These are phyloP conservation scores for Coemansia sp. DNA, from an alignment of 192 early-diverging fungal genomes.

Conservation along the genomic window DNA sequence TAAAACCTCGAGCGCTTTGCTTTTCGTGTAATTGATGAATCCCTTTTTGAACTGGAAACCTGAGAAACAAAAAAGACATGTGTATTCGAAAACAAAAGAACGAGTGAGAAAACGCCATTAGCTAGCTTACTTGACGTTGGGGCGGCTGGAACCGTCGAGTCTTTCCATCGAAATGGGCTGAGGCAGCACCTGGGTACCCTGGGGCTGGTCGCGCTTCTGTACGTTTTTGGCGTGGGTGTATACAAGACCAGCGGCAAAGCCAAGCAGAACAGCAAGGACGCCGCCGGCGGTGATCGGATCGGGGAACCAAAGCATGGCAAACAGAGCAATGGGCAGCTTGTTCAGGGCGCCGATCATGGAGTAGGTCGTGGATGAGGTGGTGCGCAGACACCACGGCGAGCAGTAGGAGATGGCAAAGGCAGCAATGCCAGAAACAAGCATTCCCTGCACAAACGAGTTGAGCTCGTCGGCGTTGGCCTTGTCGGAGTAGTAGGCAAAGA, in stretches of 20 bases:
- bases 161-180: conserved; percentile 54
- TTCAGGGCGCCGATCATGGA: conserved; percentile 99
- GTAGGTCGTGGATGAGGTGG: conserved; percentile 76
- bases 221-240: conserved; percentile 74
- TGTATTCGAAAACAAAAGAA: not conserved
- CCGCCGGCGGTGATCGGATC: conserved; percentile 80
- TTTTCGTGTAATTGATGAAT: no score
- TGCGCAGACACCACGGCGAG: conserved; percentile 61
- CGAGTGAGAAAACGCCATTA: not conserved
- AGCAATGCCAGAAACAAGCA: conserved; percentile 75
- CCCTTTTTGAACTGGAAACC: no score
- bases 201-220: conserved; percentile 56
- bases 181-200: conserved; percentile 47
- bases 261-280: conserved; percentile 85
- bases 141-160: conserved; percentile 17
- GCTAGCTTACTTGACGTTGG: not conserved
- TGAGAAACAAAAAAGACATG: not conserved
- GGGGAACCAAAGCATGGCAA: conserved; percentile 94
- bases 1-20: no score
- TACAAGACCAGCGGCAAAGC: conserved; percentile 73
- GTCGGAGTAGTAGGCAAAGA: conserved; percentile 46
- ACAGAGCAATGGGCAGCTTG: conserved; percentile 93
- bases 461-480: conserved; percentile 60
- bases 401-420: conserved; percentile 92
- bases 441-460: conserved; percentile 66